Percentiles rank a stretch among this genome's conserved stretches.
These are phyloP conservation scores for Amoebophrya sp. DNA, from an alignment of 169 alveolate genomes.

Conservation along the genomic window DNA sequence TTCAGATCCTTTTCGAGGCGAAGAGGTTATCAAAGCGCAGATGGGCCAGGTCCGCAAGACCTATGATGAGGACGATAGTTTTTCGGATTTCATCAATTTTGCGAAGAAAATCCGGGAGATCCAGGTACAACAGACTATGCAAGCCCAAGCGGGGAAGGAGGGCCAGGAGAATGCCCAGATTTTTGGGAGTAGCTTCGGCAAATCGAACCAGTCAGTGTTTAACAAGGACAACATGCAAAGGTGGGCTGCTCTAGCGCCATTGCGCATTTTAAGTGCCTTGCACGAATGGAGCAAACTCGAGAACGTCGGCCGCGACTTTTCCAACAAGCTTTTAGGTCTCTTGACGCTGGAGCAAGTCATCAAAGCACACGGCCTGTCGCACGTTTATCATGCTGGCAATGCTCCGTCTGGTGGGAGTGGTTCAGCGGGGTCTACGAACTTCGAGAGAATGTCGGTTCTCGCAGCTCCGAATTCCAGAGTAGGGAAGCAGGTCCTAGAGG, in stretches of 20 bases:
- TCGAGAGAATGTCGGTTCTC: not conserved
- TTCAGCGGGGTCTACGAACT: too few species aligned
- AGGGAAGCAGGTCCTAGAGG: not conserved
- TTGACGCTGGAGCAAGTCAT: not conserved
- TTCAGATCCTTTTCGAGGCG: not conserved
- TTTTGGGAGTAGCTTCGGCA: not conserved
- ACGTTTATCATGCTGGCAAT: not conserved
- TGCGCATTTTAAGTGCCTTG: not conserved
- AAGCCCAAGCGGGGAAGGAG: not conserved
- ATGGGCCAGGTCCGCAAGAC: not conserved
- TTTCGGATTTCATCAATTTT: not conserved
- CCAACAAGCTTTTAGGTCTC: not conserved
- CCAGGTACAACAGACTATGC: not conserved
- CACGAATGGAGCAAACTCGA: not conserved
- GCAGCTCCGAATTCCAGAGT: not conserved
- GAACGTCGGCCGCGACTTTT: not conserved
- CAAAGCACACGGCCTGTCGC: not conserved
- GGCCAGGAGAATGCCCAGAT: not conserved
- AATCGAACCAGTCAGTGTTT: not conserved
- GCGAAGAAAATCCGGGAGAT: not conserved
- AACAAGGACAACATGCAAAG: not conserved
- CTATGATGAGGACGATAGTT: not conserved
- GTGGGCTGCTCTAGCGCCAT: not conserved
- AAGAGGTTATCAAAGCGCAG: not conserved
- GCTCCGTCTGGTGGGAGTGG: too few species aligned